Base-by-base conservation (phyloP, 257 asterid species). In the Marsdenia floribunda region DNA sequence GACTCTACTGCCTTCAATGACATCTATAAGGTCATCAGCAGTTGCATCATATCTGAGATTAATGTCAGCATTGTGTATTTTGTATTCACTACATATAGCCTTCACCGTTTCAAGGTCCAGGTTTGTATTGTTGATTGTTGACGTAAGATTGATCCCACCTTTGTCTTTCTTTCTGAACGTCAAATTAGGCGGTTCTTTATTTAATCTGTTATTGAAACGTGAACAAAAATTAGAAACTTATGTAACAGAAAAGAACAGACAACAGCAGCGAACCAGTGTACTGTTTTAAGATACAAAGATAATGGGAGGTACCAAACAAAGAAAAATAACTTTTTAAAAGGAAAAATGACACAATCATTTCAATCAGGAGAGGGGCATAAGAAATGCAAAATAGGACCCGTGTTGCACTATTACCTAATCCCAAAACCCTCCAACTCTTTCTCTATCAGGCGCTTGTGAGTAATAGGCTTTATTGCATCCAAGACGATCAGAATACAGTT, bases 351-450 rank as follows among this genome's bases (percentile, higher is more conserved):
- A 69, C 26, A 38, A 24, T 60, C 26, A 24, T 33, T 18, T 11
- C 53, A 46, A 55, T 65, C 47, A 58, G 71, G 52, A 59, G 53
- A 29, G 10, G 78, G 67, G 63, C 14, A 71, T 47, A 73, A 52
- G 21, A 69, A 14, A 54, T 47, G 47, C 33, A 46, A 52, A 3
- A 68, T n/a, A 55, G 50, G 21, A 35, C 65, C 37, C 40, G 38
- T 11, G 58, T 58, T 57, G 68, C 73, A 55, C 40, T 55, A 57
- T 78, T 88, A 94, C 99, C 99, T 92, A 70, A 95, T 95, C 65
- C 99, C 99, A 82, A 95, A 95, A 71, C 99, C 98, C 85, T 95
- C 99, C 10, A 92, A 97, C 87, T 95, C 99, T 78, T 95, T 95
- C 88, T 95, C 99, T 77, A 92, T 95, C 46, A 92, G 86, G 15